A percentile compares a stretch with the other conserved stretches of the same genome.
These are phyloP conservation scores for Puccinia horiana DNA, from an alignment of 1,284 basidiomycete species.

Conservation along the genomic window DNA sequence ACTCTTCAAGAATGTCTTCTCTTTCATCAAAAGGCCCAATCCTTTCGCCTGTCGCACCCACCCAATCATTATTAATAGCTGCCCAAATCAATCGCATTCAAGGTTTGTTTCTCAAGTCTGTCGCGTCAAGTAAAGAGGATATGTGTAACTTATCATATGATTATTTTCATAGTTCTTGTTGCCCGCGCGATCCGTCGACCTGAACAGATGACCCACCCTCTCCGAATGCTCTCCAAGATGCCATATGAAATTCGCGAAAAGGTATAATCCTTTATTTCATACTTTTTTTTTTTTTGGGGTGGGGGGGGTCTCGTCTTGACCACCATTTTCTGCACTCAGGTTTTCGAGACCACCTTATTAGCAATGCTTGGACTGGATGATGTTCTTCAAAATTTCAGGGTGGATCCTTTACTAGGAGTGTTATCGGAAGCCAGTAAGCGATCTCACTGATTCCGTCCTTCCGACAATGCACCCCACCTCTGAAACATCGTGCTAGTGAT, in stretches of 20 bases:
- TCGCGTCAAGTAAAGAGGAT: background rate
- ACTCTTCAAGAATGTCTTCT: constrained; percentile 10
- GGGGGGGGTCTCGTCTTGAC: background rate
- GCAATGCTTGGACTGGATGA: constrained; percentile 41
- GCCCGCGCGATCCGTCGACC: constrained; percentile 36
- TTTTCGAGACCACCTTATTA: constrained; percentile 41
- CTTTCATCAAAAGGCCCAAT: background rate
- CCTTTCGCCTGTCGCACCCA: no score
- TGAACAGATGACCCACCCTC: constrained; percentile 23
- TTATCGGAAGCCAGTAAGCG: constrained; percentile 47
- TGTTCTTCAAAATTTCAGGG: constrained; percentile 44
- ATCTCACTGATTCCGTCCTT: background rate
- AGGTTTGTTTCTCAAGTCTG: background rate
- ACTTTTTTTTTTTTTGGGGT: background rate
- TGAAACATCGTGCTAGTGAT: constrained; percentile 22
- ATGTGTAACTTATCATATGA: background rate
- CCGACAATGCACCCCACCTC: background rate
- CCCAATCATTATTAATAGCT: background rate
- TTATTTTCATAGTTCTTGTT: constrained; percentile 17
- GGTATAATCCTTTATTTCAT: constrained; percentile 1
- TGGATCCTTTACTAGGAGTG: constrained; percentile 48
- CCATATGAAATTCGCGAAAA: constrained; percentile 38
- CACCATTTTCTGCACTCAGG: background rate
- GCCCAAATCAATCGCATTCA: constrained; percentile 31
- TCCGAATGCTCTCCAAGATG: constrained; percentile 41